These are phyloP conservation scores for Xylariomycetidae sp. DNA, from an alignment of 2,329 filamentous ascomycete genomes.

Conservation along the genomic window DNA sequence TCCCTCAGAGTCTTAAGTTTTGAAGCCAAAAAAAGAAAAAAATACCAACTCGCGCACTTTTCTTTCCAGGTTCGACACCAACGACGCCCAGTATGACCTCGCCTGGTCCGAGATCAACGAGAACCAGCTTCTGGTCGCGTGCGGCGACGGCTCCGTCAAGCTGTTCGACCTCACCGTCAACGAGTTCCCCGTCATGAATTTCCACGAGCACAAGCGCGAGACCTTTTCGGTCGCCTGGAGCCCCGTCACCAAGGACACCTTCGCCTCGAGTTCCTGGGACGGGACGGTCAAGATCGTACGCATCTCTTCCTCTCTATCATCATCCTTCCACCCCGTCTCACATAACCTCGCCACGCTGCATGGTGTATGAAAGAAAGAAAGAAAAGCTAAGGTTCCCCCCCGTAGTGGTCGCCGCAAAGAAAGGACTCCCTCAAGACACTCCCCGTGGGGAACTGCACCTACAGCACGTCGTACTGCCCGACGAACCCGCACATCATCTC, in stretches of 20 bases:
- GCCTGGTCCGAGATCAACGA: slow-evolving; percentile 96
- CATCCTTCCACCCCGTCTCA: not conserved
- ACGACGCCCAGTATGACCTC: slow-evolving; percentile 92
- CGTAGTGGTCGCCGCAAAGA: slow-evolving; percentile 76
- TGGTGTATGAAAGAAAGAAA: not conserved
- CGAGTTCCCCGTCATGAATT: slow-evolving; percentile 85
- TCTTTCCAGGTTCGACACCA: slow-evolving; percentile 78
- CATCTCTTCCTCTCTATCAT: not conserved
- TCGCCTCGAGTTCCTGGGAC: slow-evolving; percentile 92
- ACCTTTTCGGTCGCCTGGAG: slow-evolving; percentile 94
- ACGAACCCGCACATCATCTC: slow-evolving; percentile 82
- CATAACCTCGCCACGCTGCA: not conserved
- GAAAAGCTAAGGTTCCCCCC: no score
- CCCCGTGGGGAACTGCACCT: slow-evolving; percentile 89
- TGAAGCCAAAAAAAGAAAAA: not conserved
- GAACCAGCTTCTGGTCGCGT: slow-evolving; percentile 84
- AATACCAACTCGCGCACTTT: slow-evolving; percentile 5
- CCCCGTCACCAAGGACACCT: slow-evolving; percentile 82
- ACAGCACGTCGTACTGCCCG: slow-evolving; percentile 86
- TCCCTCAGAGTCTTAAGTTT: not conserved
- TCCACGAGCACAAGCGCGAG: slow-evolving; percentile 90
- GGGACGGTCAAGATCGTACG: slow-evolving; percentile 83
- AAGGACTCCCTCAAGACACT: slow-evolving; percentile 74
- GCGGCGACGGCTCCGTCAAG: slow-evolving; percentile 91
- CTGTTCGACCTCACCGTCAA: slow-evolving; percentile 79